A percentile compares a stretch with the other conserved stretches of the same genome.
phyloP scores from a whole-genome alignment of 192 early-diverging fungal genomes.

The Umbelopsis vinacea region DNA sequence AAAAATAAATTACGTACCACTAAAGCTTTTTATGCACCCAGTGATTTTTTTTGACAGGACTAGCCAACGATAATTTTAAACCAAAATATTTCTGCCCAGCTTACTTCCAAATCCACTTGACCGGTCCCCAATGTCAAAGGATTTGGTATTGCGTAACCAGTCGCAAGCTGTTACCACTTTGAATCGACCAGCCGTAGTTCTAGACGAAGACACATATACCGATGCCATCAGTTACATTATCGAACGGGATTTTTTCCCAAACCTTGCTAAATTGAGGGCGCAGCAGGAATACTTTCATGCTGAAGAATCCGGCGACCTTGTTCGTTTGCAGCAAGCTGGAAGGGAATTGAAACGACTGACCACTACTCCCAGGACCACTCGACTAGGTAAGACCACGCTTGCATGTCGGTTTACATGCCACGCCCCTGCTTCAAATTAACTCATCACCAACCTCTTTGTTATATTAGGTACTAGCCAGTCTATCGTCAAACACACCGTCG shows the following conservation, averaged over 20 bases:
- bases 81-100: too few relatives aligned
- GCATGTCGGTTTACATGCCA: neutral
- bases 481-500: neutral
- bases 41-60: too few relatives aligned
- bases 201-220: slow-evolving; percentile 84
- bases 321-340: slow-evolving; percentile 31
- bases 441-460: neutral
- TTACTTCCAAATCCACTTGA: neutral
- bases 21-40: too few relatives aligned
- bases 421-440: too few relatives aligned
- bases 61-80: too few relatives aligned
- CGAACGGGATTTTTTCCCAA: slow-evolving; percentile 83
- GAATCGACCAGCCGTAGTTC: slow-evolving; percentile 38
- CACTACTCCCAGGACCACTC: neutral
- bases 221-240: slow-evolving; percentile 77
- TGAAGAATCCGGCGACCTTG: slow-evolving; percentile 44
- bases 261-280: slow-evolving; percentile 62
- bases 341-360: slow-evolving; percentile 4
- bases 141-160: slow-evolving; percentile 47
- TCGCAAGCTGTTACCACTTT: slow-evolving; percentile 43
- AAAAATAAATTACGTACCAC: neutral
- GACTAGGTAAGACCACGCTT: neutral
- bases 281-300: slow-evolving; percentile 64
- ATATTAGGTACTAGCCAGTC: neutral
- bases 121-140: slow-evolving; percentile 44